Base-by-base conservation (phyloP, 2,329 filamentous ascomycete species). In the Colletotrichum musae region DNA sequence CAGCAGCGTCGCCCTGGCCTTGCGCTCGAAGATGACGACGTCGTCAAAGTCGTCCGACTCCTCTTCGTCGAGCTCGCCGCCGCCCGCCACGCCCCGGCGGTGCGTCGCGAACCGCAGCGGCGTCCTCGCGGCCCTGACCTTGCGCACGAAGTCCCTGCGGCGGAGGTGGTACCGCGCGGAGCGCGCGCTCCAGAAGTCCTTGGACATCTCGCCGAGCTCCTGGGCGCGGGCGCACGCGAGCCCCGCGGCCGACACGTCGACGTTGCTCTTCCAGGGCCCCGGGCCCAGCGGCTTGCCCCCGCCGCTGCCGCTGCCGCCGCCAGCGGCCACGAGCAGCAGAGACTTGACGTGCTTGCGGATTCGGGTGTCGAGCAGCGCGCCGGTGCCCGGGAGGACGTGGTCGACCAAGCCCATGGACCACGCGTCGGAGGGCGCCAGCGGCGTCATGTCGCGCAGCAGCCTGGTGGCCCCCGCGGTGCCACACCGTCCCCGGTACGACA, bases 101-200 rank as follows among this genome's bases (percentile, higher is more conserved):
- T 83, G 81, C 2, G 63, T 73, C 3, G 81, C 81, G 58, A 83
- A 83, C 6, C 80, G 76, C 16, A 82, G 71, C 6, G 81, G 81
- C 7, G 81, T 83, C 28, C 76, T 75, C 1, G 68, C 59, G 0
- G 79, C 64, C 70, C 79, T 81, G 68, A 77, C 73, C 71, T 83
- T 83, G 54, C 81, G 76, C 2, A 83, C 80, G 70, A 83, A 83
- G 68, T 79, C 78, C 39, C 75, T 74, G 9, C 81, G 77, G 15
- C 81, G 78, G 2, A 72, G 72, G 72, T 83, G 81, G 60, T 83
- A 83, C 15, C 80, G 74, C 13, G 72, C 58, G 5, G 79, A 74
- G 6, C 81, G 75, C 1, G 79, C 71, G 26, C 78, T 79, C 81
- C 80, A 83, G 71, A 83, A 83, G 73, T 83, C 81, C 56, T 80